A percentile compares a stretch with the other conserved stretches of the same genome.
Evolutionary conservation across 805 yeast genomes (phyloP).

Genomic region (Pichia occidentalis): DNA sequence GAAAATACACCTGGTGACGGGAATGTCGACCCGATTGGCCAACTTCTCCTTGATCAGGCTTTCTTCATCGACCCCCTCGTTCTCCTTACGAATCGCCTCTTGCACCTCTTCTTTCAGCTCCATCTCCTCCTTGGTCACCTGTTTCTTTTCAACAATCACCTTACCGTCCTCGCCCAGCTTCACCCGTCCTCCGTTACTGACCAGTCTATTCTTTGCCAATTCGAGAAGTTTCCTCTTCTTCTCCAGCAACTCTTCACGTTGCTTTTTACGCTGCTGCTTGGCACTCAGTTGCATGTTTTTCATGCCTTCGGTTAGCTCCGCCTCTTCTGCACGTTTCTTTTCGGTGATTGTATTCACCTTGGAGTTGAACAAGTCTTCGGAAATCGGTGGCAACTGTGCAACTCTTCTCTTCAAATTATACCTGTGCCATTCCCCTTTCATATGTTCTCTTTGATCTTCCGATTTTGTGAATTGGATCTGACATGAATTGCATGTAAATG

Average conservation of each 20-base stretch:
- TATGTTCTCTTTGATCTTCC: constrained; percentile 82
- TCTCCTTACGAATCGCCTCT: constrained; percentile 15
- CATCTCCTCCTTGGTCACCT: constrained; percentile 17
- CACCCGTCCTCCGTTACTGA: constrained; percentile 25
- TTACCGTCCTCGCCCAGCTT: constrained; percentile 25
- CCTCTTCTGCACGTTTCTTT: constrained; percentile 22
- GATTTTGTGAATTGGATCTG: constrained; percentile 72
- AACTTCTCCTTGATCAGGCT: constrained; percentile 39
- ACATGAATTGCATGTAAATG: constrained; percentile 81
- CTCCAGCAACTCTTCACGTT: constrained; percentile 43
- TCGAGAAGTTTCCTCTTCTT: constrained; percentile 44
- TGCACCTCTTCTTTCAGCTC: constrained; percentile 16
- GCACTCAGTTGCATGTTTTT: constrained; percentile 8
- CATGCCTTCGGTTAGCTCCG: constrained; percentile 15
- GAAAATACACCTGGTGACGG: constrained; percentile 45
- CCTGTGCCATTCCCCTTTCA: constrained; percentile 98
- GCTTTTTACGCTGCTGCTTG: constrained; percentile 44
- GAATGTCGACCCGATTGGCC: constrained; percentile 40
- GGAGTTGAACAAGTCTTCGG: constrained; percentile 23
- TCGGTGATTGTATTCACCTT: constrained; percentile 23
- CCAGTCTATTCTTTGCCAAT: constrained; percentile 38
- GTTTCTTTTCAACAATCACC: constrained; percentile 14
- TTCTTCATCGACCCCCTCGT: constrained; percentile 32
- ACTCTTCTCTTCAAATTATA: constrained; percentile 92
- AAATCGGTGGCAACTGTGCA: constrained; percentile 68